Evolutionary conservation across 805 yeast species (phyloP).

Genomic region (Zygoascus tannicola): DNA sequence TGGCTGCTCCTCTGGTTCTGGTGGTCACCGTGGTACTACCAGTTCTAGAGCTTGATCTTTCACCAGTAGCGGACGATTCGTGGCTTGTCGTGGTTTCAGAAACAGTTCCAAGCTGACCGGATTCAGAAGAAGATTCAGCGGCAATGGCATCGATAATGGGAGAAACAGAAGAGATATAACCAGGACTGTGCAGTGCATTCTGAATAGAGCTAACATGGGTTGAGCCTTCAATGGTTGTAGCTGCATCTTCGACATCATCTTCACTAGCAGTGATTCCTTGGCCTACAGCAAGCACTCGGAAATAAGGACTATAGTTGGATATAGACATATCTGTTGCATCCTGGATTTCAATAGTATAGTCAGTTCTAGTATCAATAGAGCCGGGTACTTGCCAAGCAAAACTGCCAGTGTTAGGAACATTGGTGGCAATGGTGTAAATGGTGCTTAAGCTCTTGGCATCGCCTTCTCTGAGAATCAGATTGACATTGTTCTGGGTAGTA

Average conservation of each 20-base stretch:
- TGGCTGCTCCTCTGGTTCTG: neutral
- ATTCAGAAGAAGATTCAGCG: conserved; percentile 7
- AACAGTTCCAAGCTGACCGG: neutral
- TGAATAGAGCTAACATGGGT: neutral
- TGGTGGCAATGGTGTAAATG: conserved; percentile 21
- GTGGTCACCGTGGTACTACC: conserved; percentile 6
- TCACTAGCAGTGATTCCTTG: conserved; percentile 12
- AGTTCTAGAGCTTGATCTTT: conserved; percentile 5
- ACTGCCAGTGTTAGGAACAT: conserved; percentile 23
- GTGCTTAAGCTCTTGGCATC: conserved; percentile 19
- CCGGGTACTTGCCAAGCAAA: conserved; percentile 24
- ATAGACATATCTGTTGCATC: conserved; percentile 14
- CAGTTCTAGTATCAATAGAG: conserved; percentile 15
- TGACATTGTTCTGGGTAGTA: conserved; percentile 19
- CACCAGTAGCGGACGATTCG: conserved; percentile 4
- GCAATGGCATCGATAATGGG: neutral
- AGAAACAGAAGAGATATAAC: conserved; percentile 1
- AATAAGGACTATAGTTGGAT: conserved; percentile 21
- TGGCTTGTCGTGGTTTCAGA: neutral
- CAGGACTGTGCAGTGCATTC: conserved; percentile 2
- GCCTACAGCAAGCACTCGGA: conserved; percentile 19
- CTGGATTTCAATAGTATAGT: conserved; percentile 21
- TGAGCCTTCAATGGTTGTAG: neutral
- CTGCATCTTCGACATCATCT: neutral
- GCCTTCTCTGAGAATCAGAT: conserved; percentile 23